Evolutionary conservation across 1,284 basidiomycete species (phyloP).

Genomic region (Ustilago trichophora): DNA sequence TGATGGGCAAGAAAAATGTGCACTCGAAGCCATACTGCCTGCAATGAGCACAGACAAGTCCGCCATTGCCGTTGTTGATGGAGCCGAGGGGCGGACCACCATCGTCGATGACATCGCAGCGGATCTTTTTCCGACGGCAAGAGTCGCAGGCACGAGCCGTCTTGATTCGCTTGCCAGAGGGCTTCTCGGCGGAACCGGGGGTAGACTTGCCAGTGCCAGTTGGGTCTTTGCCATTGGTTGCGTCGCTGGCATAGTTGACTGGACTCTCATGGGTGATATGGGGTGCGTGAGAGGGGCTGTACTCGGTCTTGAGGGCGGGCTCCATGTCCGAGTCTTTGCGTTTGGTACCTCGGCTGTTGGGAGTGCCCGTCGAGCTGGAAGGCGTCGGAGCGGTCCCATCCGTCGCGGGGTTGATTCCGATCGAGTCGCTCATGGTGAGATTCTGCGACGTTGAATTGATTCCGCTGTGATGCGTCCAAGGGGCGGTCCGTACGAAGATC

Average conservation of each 20-base stretch:
- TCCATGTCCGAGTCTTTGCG: slow-evolving; percentile 39
- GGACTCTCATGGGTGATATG: slow-evolving; percentile 22
- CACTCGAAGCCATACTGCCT: slow-evolving; percentile 57
- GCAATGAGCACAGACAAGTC: slow-evolving; percentile 55
- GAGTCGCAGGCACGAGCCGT: slow-evolving; percentile 89
- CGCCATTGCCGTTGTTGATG: slow-evolving; percentile 54
- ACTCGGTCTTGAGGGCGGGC: slow-evolving; percentile 18
- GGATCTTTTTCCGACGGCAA: slow-evolving; percentile 91
- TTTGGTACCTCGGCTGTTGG: slow-evolving; percentile 28
- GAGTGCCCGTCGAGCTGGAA: slow-evolving; percentile 30
- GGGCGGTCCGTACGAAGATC: too few species aligned
- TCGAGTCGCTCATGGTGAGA: slow-evolving; percentile 18
- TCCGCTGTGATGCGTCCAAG: too few species aligned
- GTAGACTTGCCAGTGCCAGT: slow-evolving; percentile 7
- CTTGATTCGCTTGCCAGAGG: slow-evolving; percentile 78
- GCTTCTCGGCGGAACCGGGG: slow-evolving; percentile 31
- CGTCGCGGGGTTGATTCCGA: not conserved
- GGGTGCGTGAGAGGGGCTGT: slow-evolving; percentile 5
- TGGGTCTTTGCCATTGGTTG: slow-evolving; percentile 13
- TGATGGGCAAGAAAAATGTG: slow-evolving; percentile 91
- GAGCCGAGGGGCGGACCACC: slow-evolving; percentile 57
- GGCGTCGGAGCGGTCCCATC: slow-evolving; percentile 18
- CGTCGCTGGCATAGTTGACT: slow-evolving; percentile 21
- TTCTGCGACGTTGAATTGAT: too few species aligned
- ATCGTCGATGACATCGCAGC: slow-evolving; percentile 68